These are phyloP conservation scores for Tuber borchii DNA, from an alignment of 495 filamentous ascomycete species.

Conservation along the genomic window DNA sequence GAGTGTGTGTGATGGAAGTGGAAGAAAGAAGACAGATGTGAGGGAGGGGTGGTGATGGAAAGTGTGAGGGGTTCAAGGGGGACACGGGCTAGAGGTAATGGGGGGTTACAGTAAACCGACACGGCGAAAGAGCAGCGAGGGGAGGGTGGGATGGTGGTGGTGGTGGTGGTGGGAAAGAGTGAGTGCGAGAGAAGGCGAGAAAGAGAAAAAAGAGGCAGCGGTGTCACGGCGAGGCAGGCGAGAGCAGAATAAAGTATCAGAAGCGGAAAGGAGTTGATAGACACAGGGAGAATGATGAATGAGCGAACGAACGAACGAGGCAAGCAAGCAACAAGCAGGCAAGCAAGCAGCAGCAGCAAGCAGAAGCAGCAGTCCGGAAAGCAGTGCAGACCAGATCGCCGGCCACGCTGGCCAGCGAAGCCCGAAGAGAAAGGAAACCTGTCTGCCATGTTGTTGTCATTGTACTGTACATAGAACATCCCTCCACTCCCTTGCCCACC, in stretches of 20 bases:
- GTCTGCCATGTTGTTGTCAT: slow-evolving; percentile 33
- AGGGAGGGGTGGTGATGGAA: slow-evolving; percentile 6
- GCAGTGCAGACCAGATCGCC: slow-evolving; percentile 36
- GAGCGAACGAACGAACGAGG: neutral
- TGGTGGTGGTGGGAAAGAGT: neutral
- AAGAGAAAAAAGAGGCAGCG: slow-evolving; percentile 19
- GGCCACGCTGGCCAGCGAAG: slow-evolving; percentile 39
- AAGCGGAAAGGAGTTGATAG: neutral
- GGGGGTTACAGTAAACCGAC: slow-evolving; percentile 32
- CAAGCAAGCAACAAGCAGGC: neutral
- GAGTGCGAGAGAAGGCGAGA: slow-evolving; percentile 1
- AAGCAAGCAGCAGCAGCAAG: neutral
- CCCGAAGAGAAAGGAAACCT: slow-evolving; percentile 20
- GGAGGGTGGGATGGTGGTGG: slow-evolving; percentile 12
- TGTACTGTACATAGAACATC: slow-evolving; percentile 39
- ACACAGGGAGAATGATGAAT: neutral
- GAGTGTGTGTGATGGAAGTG: neutral
- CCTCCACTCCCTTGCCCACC: slow-evolving; percentile 12
- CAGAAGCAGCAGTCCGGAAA: neutral
- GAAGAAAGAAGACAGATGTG: slow-evolving; percentile 13
- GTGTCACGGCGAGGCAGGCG: slow-evolving; percentile 31
- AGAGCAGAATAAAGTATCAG: slow-evolving; percentile 25
- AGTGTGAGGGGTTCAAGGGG: slow-evolving; percentile 14
- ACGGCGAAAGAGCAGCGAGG: slow-evolving; percentile 22
- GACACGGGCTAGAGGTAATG: slow-evolving; percentile 11